Evolutionary conservation across 2,329 filamentous ascomycete genomes (phyloP).

Genomic region (Arthroderma sp.): DNA sequence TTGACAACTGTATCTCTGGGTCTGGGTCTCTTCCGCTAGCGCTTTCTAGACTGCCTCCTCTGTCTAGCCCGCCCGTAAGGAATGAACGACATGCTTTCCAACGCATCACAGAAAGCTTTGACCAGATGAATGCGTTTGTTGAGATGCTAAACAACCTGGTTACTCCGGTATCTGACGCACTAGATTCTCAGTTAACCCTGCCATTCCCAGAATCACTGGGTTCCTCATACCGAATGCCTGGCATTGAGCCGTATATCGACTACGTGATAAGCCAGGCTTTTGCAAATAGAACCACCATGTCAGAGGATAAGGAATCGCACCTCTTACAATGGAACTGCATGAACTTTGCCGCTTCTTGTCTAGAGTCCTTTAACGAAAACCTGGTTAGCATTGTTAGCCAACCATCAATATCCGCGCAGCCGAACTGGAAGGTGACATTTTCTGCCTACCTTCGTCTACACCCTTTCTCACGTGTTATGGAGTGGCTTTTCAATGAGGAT

Average conservation of each 20-base stretch:
- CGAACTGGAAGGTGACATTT: conserved; percentile 54
- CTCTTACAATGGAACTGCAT: conserved; percentile 70
- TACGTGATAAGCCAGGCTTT: conserved; percentile 75
- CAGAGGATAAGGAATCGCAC: conserved; percentile 57
- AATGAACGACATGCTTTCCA: conserved; percentile 54
- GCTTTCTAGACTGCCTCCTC: conserved; percentile 37
- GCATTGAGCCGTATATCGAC: conserved; percentile 87
- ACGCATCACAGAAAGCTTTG: conserved; percentile 64
- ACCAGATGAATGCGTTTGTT: conserved; percentile 76
- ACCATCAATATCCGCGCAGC: conserved; percentile 62
- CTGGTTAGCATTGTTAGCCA: conserved; percentile 74
- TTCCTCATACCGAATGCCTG: conserved; percentile 62
- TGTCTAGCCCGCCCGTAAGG: conserved; percentile 31
- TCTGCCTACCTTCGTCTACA: conserved; percentile 74
- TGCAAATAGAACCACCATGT: conserved; percentile 51
- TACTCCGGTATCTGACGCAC: conserved; percentile 39
- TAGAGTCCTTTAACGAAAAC: conserved; percentile 87
- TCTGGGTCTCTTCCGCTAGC: conserved; percentile 26
- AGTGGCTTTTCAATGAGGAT: conserved; percentile 93
- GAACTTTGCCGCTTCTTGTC: conserved; percentile 65
- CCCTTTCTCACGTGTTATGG: conserved; percentile 89
- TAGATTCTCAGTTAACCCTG: conserved; percentile 57
- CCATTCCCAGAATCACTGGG: conserved; percentile 83
- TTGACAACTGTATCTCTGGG: conserved; percentile 70
- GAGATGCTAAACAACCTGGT: conserved; percentile 62